phyloP scores from a whole-genome alignment of 352 stramenopile genomes.

The Stramenopiles sp. region DNA sequence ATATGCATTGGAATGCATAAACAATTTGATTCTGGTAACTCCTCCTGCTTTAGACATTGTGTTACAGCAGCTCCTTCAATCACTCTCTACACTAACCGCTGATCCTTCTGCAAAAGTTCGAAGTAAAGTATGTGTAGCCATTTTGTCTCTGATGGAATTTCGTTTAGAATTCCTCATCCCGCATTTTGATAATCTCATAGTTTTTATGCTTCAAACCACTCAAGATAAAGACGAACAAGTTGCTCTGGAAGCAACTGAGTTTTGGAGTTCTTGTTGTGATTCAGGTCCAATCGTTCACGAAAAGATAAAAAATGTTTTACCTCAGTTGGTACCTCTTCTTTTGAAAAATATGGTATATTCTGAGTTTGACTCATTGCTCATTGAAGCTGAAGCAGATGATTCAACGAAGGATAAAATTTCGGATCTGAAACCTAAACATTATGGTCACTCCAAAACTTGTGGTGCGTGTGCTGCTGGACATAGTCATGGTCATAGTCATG shows the following conservation, averaged over 20 bases:
- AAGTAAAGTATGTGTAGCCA: not conserved
- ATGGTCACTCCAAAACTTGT: too few relatives aligned
- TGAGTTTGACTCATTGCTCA: not conserved
- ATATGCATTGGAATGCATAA: not conserved
- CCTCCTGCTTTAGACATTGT: not conserved
- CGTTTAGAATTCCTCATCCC: constrained; percentile 4
- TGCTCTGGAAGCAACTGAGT: constrained; percentile 6
- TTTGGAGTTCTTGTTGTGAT: constrained; percentile 7
- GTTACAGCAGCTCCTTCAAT: not conserved
- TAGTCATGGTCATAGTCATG: too few relatives aligned
- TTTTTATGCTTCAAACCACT: constrained; percentile 1
- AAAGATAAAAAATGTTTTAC: constrained; percentile 8
- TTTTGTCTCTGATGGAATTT: not conserved
- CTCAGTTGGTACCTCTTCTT: not conserved
- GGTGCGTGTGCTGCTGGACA: too few relatives aligned
- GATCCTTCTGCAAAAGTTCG: not conserved
- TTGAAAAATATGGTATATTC: constrained; percentile 6
- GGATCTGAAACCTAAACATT: too few relatives aligned
- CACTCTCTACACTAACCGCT: not conserved
- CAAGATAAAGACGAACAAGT: constrained; percentile 1
- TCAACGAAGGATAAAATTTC: not conserved
- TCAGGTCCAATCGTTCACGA: not conserved
- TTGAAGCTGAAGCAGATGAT: not conserved
- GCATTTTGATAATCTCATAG: constrained; percentile 3
- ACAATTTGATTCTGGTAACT: not conserved